Evolutionary conservation across 2,329 filamentous ascomycete genomes (phyloP).

Genomic region (Cadophora sp.): DNA sequence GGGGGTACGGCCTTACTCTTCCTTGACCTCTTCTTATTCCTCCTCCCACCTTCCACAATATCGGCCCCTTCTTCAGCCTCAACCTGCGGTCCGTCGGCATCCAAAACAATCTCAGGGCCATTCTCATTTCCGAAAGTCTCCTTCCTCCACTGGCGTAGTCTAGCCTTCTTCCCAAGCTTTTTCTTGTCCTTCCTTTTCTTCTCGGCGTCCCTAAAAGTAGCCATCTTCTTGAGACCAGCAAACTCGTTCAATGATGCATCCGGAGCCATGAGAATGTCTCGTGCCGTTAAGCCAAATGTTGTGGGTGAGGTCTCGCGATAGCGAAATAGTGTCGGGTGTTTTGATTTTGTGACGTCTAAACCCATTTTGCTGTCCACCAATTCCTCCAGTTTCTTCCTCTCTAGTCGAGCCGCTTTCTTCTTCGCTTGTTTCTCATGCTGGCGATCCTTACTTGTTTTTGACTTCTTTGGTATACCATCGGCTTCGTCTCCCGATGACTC

Average conservation of each 20-base stretch:
- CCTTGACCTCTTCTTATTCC: slow-evolving; percentile 60
- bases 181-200: slow-evolving; percentile 92
- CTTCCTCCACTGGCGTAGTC: slow-evolving; percentile 83
- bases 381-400: slow-evolving; percentile 83
- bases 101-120: slow-evolving; percentile 45
- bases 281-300: slow-evolving; percentile 85
- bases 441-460: slow-evolving; percentile 64
- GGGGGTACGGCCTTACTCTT: slow-evolving; percentile 40
- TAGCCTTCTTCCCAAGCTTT: slow-evolving; percentile 88
- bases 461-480: slow-evolving; percentile 50
- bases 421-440: slow-evolving; percentile 63
- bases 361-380: slow-evolving; percentile 84
- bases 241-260: slow-evolving; percentile 89
- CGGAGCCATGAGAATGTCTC: slow-evolving; percentile 88
- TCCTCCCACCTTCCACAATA: slow-evolving; percentile 48
- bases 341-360: slow-evolving; percentile 67
- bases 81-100: slow-evolving; percentile 33
- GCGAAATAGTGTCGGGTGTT: slow-evolving; percentile 69
- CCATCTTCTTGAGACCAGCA: slow-evolving; percentile 93
- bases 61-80: slow-evolving; percentile 40
- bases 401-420: slow-evolving; percentile 77
- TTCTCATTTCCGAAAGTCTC: slow-evolving; percentile 64
- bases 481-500: slow-evolving; percentile 49
- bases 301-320: slow-evolving; percentile 95
- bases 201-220: slow-evolving; percentile 83